Base-by-base conservation (phyloP, 371 early-diverging fungal species). In the Lichtheimia ornata region DNA sequence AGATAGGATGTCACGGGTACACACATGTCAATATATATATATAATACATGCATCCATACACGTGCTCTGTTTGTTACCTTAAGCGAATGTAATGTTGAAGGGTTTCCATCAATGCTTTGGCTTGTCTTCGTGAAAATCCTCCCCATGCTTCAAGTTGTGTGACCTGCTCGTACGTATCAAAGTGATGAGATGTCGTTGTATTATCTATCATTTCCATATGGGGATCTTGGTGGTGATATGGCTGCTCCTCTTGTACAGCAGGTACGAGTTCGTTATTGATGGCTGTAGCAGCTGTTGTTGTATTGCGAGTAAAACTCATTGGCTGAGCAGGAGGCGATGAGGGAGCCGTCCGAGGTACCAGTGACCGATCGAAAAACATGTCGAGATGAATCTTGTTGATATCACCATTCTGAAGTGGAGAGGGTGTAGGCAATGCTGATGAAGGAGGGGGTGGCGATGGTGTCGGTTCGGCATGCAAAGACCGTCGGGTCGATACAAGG, bases 101-200 rank as follows among this genome's bases (percentile, higher is more conserved):
- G 3, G 60, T 56, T 35, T 68, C 61, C 61, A 68, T 68, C 28
- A 68, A 30, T 17, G 51, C 42, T 17, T 61, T 55, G 25, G 69
- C 60, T 55, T 68, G 61, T 11, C 20, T 18, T 27, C 61, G 51
- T 13, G 61, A 53, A 53, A 68, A 68, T 30, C 61, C 64, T 5
- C 64, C 64, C 42, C 54, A 52, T 7, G 51, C 35, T 54, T 68
- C 61, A 15, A 68, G 43, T 18, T 57, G 56, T 2, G 47, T 41
- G 9, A 61, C 62, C 17, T 59, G 64, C 9, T 50, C 64, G 50
- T 64, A 61, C 0, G 69, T 68, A 44, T 68, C 69, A 53, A 63
- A 64, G 22, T 53, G 49, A 50, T 68, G 69, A 2, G 45, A 53
- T 22, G 52, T 50, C 3, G 30, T 40, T 53, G 5, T 11, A 14